phyloP scores from a whole-genome alignment of 192 early-diverging fungal species.

The Mortierella claussenii region DNA sequence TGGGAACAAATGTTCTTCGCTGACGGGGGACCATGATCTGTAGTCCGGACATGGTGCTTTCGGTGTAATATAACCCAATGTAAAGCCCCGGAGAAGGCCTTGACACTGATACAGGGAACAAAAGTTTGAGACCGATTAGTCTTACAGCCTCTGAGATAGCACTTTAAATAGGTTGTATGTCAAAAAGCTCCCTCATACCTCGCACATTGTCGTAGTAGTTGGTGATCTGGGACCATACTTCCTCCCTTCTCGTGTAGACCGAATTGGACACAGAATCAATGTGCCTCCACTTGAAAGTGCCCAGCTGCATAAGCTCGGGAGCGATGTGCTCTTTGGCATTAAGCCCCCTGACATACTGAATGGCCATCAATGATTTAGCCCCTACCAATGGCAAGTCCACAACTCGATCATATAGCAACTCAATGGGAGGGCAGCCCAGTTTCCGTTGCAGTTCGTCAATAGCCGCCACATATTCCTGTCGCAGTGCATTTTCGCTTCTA shows the following conservation, averaged over 20 bases:
- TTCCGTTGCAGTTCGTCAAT: conserved; percentile 26
- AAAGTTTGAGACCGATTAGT: no score
- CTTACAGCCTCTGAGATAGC: no score
- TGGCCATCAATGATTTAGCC: conserved; percentile 56
- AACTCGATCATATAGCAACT: conserved; percentile 56
- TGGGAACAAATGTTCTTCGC: conserved; percentile 57
- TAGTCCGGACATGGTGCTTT: conserved; percentile 57
- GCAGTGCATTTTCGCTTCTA: conserved; percentile 25
- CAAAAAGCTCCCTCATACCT: conserved; percentile 20
- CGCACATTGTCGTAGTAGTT: conserved; percentile 34
- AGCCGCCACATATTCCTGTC: conserved; percentile 41
- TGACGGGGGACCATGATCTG: conserved; percentile 55
- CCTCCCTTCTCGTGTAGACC: conserved; percentile 43
- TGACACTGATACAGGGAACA: no score
- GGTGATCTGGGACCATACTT: conserved; percentile 33
- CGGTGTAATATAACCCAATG: conserved; percentile 59
- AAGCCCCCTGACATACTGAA: conserved; percentile 51
- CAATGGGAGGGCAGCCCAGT: conserved; percentile 36
- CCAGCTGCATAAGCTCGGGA: conserved; percentile 44
- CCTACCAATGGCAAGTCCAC: conserved; percentile 42
- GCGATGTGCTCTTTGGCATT: conserved; percentile 39
- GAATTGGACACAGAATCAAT: conserved; percentile 41
- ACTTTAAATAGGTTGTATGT: no score
- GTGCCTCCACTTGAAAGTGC: conserved; percentile 53
- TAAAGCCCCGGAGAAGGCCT: conserved; percentile 58